Evolutionary conservation across 1,284 basidiomycete genomes (phyloP).

Genomic region (Trichosporon ovoides): DNA sequence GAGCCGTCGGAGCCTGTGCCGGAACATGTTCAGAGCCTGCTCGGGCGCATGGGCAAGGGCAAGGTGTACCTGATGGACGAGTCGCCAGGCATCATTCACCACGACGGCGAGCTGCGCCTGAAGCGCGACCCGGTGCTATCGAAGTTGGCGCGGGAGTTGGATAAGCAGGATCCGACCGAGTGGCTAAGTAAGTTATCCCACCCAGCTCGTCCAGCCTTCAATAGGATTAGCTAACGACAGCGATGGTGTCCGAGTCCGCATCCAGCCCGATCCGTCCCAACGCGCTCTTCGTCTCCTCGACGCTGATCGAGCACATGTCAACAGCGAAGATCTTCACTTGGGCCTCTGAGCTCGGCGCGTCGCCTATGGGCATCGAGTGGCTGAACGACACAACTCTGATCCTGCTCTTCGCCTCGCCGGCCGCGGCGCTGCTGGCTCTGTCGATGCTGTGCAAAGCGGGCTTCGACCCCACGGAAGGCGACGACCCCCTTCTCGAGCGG

Average conservation of each 20-base stretch:
- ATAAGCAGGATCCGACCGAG: conserved; percentile 37
- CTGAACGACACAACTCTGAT: conserved; percentile 43
- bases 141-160: conserved; percentile 32
- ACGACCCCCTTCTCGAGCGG: conserved; percentile 40
- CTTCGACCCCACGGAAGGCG: conserved; percentile 43
- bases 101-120: conserved; percentile 30
- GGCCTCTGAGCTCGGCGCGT: conserved; percentile 35
- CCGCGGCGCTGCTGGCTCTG: conserved; percentile 34
- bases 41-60: conserved; percentile 41
- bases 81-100: conserved; percentile 35
- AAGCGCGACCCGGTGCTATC: conserved; percentile 39
- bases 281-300: conserved; percentile 36
- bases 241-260: conserved; percentile 30
- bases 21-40: conserved; percentile 36
- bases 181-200: conserved; percentile 33
- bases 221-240: conserved; percentile 20
- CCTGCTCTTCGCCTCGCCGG: conserved; percentile 36
- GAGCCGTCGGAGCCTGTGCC: conserved; percentile 24
- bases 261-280: conserved; percentile 30
- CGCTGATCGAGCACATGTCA: conserved; percentile 41
- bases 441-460: conserved; percentile 41
- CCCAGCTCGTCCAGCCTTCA: background rate
- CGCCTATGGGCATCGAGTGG: conserved; percentile 46
- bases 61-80: conserved; percentile 46
- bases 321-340: conserved; percentile 44